Evolutionary conservation across 352 stramenopile species (phyloP).

Genomic region (Phytophthora litchii): DNA sequence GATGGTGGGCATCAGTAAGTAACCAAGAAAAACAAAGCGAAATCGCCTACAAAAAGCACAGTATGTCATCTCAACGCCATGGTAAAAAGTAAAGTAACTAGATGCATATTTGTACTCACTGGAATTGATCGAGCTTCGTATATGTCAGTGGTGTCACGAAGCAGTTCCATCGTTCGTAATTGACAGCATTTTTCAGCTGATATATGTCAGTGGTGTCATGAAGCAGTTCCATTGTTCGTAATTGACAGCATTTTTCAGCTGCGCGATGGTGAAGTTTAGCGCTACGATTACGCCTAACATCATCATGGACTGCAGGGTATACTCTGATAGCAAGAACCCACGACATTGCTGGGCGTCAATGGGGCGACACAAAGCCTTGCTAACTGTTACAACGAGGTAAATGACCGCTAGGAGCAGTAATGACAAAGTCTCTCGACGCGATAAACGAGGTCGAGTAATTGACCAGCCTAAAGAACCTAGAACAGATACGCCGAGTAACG

Average conservation of each 20-base stretch:
- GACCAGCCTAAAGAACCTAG: slow-evolving; percentile 70
- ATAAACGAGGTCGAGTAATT: slow-evolving; percentile 54
- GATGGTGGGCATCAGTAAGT: slow-evolving; percentile 59
- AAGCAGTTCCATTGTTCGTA: slow-evolving; percentile 65
- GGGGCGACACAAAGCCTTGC: slow-evolving; percentile 52
- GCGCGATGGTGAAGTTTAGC: slow-evolving; percentile 73
- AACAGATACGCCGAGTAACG: slow-evolving; percentile 53
- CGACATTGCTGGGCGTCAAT: slow-evolving; percentile 53
- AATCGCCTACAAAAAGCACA: slow-evolving; percentile 42
- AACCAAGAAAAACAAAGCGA: slow-evolving; percentile 59
- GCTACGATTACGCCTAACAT: slow-evolving; percentile 68
- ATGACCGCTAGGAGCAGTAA: slow-evolving; percentile 43
- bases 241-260: slow-evolving; percentile 50
- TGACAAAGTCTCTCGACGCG: slow-evolving; percentile 43
- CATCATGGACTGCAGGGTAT: slow-evolving; percentile 67
- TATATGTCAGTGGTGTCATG: slow-evolving; percentile 65
- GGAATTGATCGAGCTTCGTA: slow-evolving; percentile 77
- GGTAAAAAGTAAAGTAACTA: neutral
- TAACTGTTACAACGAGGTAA: slow-evolving; percentile 46
- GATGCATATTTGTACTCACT: slow-evolving; percentile 35
- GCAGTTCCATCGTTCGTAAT: slow-evolving; percentile 64
- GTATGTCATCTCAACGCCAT: neutral
- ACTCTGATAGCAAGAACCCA: slow-evolving; percentile 67
- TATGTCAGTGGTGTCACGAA: slow-evolving; percentile 63
- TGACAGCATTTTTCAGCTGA: slow-evolving; percentile 52